Base-by-base conservation (phyloP, 495 filamentous ascomycete species). In the Daldinia grandis region DNA sequence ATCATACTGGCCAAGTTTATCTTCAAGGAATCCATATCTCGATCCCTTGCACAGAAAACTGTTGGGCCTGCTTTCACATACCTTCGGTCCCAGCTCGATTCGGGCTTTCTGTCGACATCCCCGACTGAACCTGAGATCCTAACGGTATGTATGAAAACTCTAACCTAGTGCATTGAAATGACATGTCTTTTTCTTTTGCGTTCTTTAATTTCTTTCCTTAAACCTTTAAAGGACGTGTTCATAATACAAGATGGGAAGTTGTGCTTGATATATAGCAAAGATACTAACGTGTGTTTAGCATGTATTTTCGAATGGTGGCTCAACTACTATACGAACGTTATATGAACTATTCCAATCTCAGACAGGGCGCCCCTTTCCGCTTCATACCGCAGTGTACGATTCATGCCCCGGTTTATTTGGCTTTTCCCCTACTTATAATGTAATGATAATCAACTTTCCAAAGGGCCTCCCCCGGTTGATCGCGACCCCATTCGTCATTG, bases 261-360 rank as follows among this genome's bases (percentile, higher is more conserved):
- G 3, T 17, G 14, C 10, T 37, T 57, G 10, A 6, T 21, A 3
- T 6, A 0, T 12, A n/a, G 6, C 10, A 54, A 44, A 19, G n/a
- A 14, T 37, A 21, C 58, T 62, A 58, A 66, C 37, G 3, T 25
- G 5, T 17, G 27, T 12, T 0, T 40, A 72, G 64, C 82, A 85
- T 68, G 37, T 77, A 50, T 83, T 80, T 66, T 84, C 81, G 49
- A 84, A 83, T 75, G 83, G 82, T 57, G 83, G 83, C 17, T 68
- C 72, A 25, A 33, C 66, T n/a, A 69, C 73, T 2, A 73, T 79
- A 12, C 63, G 50, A 7, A 60, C 62, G 2, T 35, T 83, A 0
- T 78, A 78, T 25, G 58, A 58, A 31, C 28, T 50, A 21, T 72
- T 77, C 55, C 17, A n/a, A 33, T 62, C 50, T 28, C 60, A 71